Evolutionary conservation across 192 early-diverging fungal species (phyloP).

Genomic region (Coemansia sp.): DNA sequence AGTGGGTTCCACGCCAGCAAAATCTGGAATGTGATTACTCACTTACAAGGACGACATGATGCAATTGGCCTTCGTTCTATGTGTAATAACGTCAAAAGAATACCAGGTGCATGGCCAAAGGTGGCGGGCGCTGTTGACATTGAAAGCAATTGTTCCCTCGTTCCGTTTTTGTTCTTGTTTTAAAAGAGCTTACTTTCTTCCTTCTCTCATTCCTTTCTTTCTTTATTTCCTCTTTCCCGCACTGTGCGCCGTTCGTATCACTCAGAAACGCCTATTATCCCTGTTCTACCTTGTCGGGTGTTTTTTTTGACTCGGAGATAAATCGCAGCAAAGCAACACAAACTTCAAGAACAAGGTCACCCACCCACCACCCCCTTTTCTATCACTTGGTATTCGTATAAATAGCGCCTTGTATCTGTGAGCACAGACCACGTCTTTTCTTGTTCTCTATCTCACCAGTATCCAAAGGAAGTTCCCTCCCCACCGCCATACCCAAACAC

Average conservation of each 20-base stretch:
- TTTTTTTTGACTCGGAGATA: slow-evolving; percentile 3
- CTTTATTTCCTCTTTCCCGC: too few relatives aligned
- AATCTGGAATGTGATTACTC: background rate
- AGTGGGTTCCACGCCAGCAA: background rate
- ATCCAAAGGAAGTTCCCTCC: background rate
- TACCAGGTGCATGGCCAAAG: background rate
- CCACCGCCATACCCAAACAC: background rate
- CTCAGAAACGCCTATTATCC: background rate
- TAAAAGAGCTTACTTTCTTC: background rate
- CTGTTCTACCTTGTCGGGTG: background rate
- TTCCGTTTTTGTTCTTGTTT: background rate
- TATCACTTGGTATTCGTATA: slow-evolving; percentile 10
- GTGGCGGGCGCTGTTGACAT: slow-evolving; percentile 7
- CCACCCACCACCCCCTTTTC: too few relatives aligned
- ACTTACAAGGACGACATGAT: too few relatives aligned
- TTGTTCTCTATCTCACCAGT: background rate
- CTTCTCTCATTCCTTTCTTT: background rate
- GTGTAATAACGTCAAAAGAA: slow-evolving; percentile 5
- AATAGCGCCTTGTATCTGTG: background rate
- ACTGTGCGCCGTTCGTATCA: background rate
- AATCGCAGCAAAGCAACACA: background rate
- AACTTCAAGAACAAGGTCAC: background rate
- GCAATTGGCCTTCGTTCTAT: background rate
- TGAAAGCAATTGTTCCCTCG: slow-evolving; percentile 1
- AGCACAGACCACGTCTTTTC: slow-evolving; percentile 27